Conservation (phyloP, 176 grass and related monocot genomes). For the Oryza meyeriana region DNA sequence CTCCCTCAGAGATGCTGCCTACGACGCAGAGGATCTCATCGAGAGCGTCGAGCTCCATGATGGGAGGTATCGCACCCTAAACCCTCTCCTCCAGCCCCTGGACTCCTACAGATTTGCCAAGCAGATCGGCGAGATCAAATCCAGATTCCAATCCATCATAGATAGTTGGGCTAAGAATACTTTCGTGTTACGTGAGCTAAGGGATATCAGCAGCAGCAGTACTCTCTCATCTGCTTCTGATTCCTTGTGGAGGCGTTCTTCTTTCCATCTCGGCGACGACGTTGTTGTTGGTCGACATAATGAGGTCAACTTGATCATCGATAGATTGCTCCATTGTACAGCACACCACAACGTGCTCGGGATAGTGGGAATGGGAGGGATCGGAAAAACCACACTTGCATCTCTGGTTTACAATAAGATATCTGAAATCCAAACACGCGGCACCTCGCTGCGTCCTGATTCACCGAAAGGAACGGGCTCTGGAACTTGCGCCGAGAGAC, state of each 20-base stretch:
- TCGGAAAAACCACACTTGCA: neutral
- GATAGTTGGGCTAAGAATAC: too few species aligned
- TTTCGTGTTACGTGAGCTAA: too few species aligned
- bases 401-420: neutral
- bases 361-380: neutral
- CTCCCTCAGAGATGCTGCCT: neutral
- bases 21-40: neutral
- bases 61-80: neutral
- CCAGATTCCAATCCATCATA: neutral
- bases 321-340: neutral
- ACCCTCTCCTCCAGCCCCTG: neutral
- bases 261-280: too few species aligned
- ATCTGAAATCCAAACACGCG: neutral
- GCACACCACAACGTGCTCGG: neutral
- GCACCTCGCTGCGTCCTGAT: neutral
- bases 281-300: too few species aligned
- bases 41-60: neutral
- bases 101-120: neutral
- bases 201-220: too few species aligned
- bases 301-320: neutral
- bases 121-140: neutral
- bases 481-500: too few species aligned
- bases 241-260: neutral
- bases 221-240: too few species aligned
- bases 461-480: too few species aligned